phyloP scores from a whole-genome alignment of 768 basidiomycete species.

The Hypholoma sublateritium region DNA sequence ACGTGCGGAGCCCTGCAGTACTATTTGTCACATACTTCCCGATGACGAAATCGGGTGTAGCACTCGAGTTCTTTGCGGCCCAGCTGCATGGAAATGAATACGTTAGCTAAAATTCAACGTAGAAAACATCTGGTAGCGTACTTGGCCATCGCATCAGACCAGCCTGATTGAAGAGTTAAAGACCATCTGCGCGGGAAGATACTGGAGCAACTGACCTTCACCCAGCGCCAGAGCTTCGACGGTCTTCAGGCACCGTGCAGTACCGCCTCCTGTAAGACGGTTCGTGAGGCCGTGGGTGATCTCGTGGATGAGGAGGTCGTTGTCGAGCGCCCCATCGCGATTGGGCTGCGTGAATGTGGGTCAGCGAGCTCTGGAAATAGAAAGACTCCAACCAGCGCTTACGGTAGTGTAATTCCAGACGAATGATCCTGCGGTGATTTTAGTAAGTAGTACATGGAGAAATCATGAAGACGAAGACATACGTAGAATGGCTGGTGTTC shows the following conservation, averaged over 20 bases:
- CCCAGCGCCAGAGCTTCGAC: slow-evolving; percentile 67
- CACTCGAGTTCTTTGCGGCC: slow-evolving; percentile 39
- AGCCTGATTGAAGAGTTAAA: slow-evolving; percentile 30
- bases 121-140: slow-evolving; percentile 16
- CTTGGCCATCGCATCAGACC: slow-evolving; percentile 56
- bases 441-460: not conserved
- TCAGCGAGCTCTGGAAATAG: not conserved
- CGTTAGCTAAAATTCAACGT: not conserved
- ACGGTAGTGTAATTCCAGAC: slow-evolving; percentile 24
- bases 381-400: not conserved
- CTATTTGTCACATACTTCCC: slow-evolving; percentile 55
- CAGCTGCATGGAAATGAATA: slow-evolving; percentile 25
- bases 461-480: not conserved
- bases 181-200: not conserved
- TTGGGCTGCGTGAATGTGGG: slow-evolving; percentile 14
- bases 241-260: slow-evolving; percentile 60
- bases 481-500: not conserved
- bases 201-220: slow-evolving; percentile 35
- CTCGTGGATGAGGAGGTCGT: slow-evolving; percentile 55
- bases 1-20: slow-evolving; percentile 48
- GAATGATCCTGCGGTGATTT: slow-evolving; percentile 13
- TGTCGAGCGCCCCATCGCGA: slow-evolving; percentile 47
- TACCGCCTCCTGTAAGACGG: slow-evolving; percentile 54
- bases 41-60: slow-evolving; percentile 35
- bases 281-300: slow-evolving; percentile 49